A percentile compares a stretch with the other conserved stretches of the same genome.
These are phyloP conservation scores for Euptelea pleiosperma DNA, from an alignment of 164 flowering plant species.

Conservation along the genomic window DNA sequence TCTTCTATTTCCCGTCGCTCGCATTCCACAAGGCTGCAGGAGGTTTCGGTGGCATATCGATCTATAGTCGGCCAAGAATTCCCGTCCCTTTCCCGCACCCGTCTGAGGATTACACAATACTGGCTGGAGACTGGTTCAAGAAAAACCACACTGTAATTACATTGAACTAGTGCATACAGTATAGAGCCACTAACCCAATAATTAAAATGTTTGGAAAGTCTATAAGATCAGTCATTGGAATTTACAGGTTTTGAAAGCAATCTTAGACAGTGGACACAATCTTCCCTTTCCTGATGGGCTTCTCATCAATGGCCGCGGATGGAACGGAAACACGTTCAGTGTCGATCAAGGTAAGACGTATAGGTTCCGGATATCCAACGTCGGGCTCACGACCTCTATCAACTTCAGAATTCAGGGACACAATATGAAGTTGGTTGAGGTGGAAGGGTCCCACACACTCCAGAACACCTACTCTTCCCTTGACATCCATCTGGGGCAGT, in stretches of 20 bases:
- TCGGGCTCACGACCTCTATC: constrained; percentile 75
- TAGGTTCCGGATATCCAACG: constrained; percentile 90
- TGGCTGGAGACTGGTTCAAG: constrained; percentile 95
- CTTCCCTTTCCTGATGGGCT: constrained; percentile 91
- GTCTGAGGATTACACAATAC: constrained; percentile 65
- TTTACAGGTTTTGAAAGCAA: constrained; percentile 47
- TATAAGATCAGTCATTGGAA: no score
- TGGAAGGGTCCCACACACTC: constrained; percentile 92
- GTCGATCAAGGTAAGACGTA: constrained; percentile 91
- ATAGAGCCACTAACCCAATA: no score
- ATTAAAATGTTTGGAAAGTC: no score
- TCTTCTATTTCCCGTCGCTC: constrained; percentile 83
- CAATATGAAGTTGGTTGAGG: constrained; percentile 76
- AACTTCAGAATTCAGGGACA: constrained; percentile 97
- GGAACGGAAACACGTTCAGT: constrained; percentile 76
- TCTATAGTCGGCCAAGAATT: constrained; percentile 75
- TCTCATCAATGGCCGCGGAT: constrained; percentile 90
- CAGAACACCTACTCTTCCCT: constrained; percentile 74
- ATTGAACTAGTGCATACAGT: not conserved
- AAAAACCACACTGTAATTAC: constrained; percentile 55
- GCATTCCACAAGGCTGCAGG: constrained; percentile 90
- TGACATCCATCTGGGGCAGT: constrained; percentile 90
- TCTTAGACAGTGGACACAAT: constrained; percentile 58
- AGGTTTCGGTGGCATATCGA: constrained; percentile 71
- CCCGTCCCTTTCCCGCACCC: constrained; percentile 93